Base-by-base conservation (phyloP, 345 rosid species). In the Salix caprea region DNA sequence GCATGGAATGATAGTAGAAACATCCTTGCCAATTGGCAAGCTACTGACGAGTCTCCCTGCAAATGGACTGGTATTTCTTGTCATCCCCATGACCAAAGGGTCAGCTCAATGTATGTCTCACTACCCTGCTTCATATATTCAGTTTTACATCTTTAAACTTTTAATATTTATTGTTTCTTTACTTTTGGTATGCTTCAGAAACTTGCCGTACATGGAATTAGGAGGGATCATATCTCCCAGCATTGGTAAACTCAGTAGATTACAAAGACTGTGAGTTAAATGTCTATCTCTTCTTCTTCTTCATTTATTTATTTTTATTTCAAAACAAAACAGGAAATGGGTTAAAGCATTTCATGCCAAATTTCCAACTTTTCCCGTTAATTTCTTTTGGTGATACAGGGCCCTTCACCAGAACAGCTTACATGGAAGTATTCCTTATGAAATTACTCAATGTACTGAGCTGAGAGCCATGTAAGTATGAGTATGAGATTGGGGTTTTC, bases 31-130 rank as follows among this genome's bases (percentile, higher is more conserved):
- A 90, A 85, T 93, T 95, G 99, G 99, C 84, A 72, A 84, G 84
- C 82, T 76, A 85, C 89, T 62, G 97, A 93, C 40, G 91, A 85
- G 14, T 82, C 88, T 76, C 99, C 97, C 71, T 93, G 99, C 84
- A 82, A 84, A 72, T 95, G 99, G 99, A 93, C 92, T 82, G 99
- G 99, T 4, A 90, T 95, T 78, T 86, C 94, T 56, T 95, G 99
- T 84, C 69, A 88, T 72, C 82, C 85, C 44, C 75, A 86, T 71
- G 97, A 88, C 79, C 88, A 88, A 30, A 86, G 96, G 73, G 99
- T 95, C 11, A 86, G 84, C 73, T 85, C 91, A 66, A 87, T 95
- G 99, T 95, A 89, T 60, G 80, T 24, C 18, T 15, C 26, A 28
- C 21, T 13, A n/a, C 46, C 46, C 46, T 42, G 46, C 46, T 42